Percentiles rank a stretch among this genome's conserved stretches.
phyloP scores from a whole-genome alignment of 2,329 filamentous ascomycete species.

The Trichoderma aggressivum region DNA sequence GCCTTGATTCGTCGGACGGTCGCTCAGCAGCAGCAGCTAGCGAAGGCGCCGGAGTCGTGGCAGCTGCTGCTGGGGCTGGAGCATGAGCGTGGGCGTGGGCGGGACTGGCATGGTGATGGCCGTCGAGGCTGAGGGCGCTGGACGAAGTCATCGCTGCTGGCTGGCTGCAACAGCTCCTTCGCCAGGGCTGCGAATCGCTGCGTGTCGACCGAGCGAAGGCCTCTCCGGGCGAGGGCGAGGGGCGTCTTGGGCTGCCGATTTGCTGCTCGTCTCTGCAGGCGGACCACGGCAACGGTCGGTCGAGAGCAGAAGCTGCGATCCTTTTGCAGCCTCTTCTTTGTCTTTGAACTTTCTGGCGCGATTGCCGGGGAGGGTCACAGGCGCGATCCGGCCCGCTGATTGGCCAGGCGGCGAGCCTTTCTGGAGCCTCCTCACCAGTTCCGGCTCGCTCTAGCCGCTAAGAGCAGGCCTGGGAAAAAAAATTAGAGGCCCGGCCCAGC shows the following conservation, averaged over 20 bases:
- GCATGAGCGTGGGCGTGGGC: neutral
- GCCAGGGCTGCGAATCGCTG: conserved; percentile 31
- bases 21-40: neutral
- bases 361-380: conserved; percentile 21
- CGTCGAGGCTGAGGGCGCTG: conserved; percentile 34
- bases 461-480: conserved; percentile 9
- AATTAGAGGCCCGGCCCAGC: conserved; percentile 1
- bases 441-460: conserved; percentile 16
- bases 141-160: conserved; percentile 60
- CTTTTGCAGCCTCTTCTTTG: conserved; percentile 17
- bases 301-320: conserved; percentile 11
- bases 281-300: conserved; percentile 21
- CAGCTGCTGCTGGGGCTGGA: neutral
- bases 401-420: conserved; percentile 20
- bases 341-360: conserved; percentile 19
- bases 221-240: neutral
- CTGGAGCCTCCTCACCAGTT: conserved; percentile 15
- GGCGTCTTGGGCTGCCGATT: neutral
- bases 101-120: conserved; percentile 15
- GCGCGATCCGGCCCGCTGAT: conserved; percentile 24
- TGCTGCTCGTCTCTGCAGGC: neutral
- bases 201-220: neutral
- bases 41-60: conserved; percentile 6
- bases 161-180: conserved; percentile 54
- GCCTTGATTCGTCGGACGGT: neutral